Conservation (phyloP, 2,329 filamentous ascomycete species). For the Cladosporium colombiae region DNA sequence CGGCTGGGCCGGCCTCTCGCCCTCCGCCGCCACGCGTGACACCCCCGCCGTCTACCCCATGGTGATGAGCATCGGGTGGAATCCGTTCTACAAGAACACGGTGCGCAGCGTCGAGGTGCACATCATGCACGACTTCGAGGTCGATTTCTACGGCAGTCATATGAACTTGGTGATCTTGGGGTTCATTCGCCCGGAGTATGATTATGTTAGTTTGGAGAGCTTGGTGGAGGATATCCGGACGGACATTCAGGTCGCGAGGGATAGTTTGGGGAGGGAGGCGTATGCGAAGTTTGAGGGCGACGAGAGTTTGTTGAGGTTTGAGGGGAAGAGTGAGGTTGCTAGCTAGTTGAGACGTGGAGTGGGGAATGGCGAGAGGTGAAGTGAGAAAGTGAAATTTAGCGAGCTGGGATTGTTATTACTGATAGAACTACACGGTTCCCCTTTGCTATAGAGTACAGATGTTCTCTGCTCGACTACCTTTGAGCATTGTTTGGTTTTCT, state of each 20-base stretch:
- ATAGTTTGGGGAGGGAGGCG: conserved; percentile 66
- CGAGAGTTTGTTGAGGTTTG: conserved; percentile 41
- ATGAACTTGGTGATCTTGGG: conserved; percentile 81
- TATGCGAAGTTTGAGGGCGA: conserved; percentile 59
- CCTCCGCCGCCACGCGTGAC: conserved; percentile 31
- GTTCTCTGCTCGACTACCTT: not conserved
- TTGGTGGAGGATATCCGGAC: conserved; percentile 84
- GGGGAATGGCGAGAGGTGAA: no score
- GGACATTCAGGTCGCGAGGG: conserved; percentile 80
- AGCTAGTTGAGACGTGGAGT: not conserved
- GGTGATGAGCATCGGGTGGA: conserved; percentile 94
- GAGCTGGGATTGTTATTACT: not conserved
- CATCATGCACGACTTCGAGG: conserved; percentile 72
- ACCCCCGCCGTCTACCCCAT: conserved; percentile 67
- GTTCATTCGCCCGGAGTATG: conserved; percentile 84
- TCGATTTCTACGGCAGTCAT: conserved; percentile 81
- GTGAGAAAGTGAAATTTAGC: not conserved
- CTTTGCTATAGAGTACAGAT: not conserved
- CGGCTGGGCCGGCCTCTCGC: conserved; percentile 74
- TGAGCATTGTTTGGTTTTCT: not conserved
- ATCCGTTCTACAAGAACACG: conserved; percentile 94
- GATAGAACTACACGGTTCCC: not conserved
- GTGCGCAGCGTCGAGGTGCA: conserved; percentile 67
- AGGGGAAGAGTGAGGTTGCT: conserved; percentile 34
- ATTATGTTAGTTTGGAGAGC: conserved; percentile 82